Evolutionary conservation across 495 filamentous ascomycete genomes (phyloP).

Genomic region (Articulospora tetracladia): DNA sequence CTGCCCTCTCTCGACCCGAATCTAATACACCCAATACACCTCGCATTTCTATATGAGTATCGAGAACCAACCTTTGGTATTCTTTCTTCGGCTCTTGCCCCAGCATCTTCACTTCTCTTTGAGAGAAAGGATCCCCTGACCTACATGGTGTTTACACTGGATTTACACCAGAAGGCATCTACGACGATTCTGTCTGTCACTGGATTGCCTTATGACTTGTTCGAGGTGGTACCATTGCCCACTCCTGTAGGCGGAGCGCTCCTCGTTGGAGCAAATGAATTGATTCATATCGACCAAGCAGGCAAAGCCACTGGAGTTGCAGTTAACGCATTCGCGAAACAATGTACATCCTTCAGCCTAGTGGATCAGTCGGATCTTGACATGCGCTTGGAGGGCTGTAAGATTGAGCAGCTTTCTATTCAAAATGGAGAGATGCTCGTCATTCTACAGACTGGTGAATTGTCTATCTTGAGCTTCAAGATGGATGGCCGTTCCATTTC

Average conservation of each 20-base stretch:
- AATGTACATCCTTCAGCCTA: constrained; percentile 73
- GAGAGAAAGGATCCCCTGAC: constrained; percentile 80
- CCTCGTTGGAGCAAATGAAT: constrained; percentile 80
- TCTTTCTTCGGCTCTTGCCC: constrained; percentile 67
- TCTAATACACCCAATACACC: constrained; percentile 80
- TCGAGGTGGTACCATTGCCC: constrained; percentile 77
- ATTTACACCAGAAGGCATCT: constrained; percentile 88
- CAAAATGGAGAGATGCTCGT: constrained; percentile 80
- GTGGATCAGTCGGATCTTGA: constrained; percentile 79
- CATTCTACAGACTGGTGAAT: constrained; percentile 71
- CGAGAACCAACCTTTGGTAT: constrained; percentile 96
- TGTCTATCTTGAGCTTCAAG: constrained; percentile 75
- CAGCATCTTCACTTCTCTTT: constrained; percentile 65
- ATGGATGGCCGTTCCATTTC: constrained; percentile 93
- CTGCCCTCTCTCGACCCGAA: constrained; percentile 82
- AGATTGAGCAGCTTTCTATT: constrained; percentile 67
- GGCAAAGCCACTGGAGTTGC: constrained; percentile 90
- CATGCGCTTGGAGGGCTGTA: constrained; percentile 78
- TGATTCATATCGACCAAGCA: constrained; percentile 94
- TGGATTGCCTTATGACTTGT: constrained; percentile 85
- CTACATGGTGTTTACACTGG: constrained; percentile 92
- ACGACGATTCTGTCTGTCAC: constrained; percentile 86
- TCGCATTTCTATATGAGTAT: constrained; percentile 95
- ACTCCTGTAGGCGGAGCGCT: constrained; percentile 84
- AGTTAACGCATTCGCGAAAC: constrained; percentile 85